Conservation (phyloP, 1,284 basidiomycete species). For the Phlebopus sp. region DNA sequence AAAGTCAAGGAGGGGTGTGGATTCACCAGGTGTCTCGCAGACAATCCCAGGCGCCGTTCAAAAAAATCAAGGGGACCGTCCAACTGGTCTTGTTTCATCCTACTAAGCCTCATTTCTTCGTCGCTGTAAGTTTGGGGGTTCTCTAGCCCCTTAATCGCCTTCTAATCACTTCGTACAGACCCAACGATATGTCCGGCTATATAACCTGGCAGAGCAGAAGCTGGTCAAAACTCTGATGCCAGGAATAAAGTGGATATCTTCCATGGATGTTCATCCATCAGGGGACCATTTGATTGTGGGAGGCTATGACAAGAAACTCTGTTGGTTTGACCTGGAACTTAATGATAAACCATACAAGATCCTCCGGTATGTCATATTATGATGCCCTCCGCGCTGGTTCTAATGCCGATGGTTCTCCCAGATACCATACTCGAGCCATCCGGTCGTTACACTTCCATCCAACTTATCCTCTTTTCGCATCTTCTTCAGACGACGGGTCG, state of each 20-base stretch:
- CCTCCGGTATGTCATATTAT: constrained; percentile 57
- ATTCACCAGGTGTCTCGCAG: constrained; percentile 94
- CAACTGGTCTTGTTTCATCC: constrained; percentile 97
- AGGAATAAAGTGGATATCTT: constrained; percentile 96
- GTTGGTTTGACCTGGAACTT: constrained; percentile 98
- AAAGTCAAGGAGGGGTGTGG: constrained; percentile 74
- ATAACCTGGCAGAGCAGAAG: constrained; percentile 93
- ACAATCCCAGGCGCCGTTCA: constrained; percentile 97
- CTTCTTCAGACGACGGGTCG: constrained; percentile 94
- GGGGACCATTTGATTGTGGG: constrained; percentile 97
- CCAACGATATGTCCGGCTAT: constrained; percentile 93
- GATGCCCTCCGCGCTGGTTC: not conserved
- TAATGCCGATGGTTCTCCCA: constrained; percentile 35
- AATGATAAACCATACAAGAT: constrained; percentile 96
- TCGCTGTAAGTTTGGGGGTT: constrained; percentile 66
- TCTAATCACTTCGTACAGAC: constrained; percentile 51
- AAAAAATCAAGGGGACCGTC: constrained; percentile 86
- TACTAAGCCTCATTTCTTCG: constrained; percentile 92
- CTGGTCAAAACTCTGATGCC: constrained; percentile 90
- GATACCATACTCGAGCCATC: constrained; percentile 92
- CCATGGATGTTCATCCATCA: constrained; percentile 92
- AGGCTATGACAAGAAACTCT: constrained; percentile 94
- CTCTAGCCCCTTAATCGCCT: constrained; percentile 2
- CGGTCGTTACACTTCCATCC: constrained; percentile 91
- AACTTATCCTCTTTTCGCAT: constrained; percentile 93